Evolutionary conservation across 805 yeast species (phyloP), one percentile per base, ranked within the genome.

Genomic region (Saturnispora sanitii): DNA sequence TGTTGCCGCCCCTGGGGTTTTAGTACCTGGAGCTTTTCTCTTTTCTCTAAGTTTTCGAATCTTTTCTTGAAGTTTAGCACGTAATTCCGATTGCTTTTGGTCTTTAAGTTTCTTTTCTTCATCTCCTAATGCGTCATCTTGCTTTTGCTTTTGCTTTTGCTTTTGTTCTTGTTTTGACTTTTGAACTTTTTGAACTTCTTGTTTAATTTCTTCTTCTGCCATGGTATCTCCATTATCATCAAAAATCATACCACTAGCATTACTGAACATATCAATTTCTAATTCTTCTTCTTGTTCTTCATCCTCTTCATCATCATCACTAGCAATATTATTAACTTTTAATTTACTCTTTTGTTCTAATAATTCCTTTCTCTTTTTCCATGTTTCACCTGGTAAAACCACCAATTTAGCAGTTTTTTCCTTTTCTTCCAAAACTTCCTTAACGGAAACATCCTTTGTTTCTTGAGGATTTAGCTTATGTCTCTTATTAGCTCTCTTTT

Each of bases 21-120:
- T 79, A 1, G 88, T 66, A 2, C 97, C 97, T 1, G 94, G 92
- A 1, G 97, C 98, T 53, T 82, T 88, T 57, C 99, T 77, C 61
- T 75, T 82, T 41, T 79, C 87, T 49, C 79, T 77, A 64, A 92
- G 54, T 7, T 62, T 64, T 42, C 66, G 72, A 48, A 92, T 88
- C 58, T 78, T 84, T 15, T 71, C 73, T 22, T 90, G 79, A 33
- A 92, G 71, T 57, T 82, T 82, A n/a, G 79, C 81, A 54, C 88
- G 77, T 45, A 92, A 69, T 49, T 75, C 81, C 4, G 73, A 73
- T 37, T 86, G 62, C 29, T 78, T 75, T 44, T 70, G 74, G 35
- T 71, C 67, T 41, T 64, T 73, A 42, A 64, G 68, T 45, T 56
- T 57, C 54, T 72, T 61, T 50, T 76, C 75, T 58, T 73, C 77